A percentile compares a stretch with the other conserved stretches of the same genome.
Conservation (phyloP, 2,329 filamentous ascomycete species). For the Thelonectria olida region DNA sequence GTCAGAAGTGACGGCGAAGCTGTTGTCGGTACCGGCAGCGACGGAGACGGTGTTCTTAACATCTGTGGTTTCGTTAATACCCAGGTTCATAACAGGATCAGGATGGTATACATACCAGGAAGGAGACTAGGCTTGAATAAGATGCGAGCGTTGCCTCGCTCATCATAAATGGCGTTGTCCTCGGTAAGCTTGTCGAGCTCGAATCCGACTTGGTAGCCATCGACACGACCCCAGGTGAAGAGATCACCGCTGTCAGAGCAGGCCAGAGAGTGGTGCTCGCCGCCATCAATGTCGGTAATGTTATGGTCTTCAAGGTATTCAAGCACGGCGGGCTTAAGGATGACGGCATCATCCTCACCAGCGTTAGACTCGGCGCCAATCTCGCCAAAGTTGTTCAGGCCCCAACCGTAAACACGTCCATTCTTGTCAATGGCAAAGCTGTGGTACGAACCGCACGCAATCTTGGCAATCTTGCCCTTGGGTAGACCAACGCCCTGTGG, state of each 20-base stretch:
- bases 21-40: slow-evolving; percentile 76
- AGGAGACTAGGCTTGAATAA: slow-evolving; percentile 56
- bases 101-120: slow-evolving; percentile 52
- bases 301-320: slow-evolving; percentile 68
- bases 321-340: slow-evolving; percentile 77
- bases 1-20: slow-evolving; percentile 74
- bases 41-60: slow-evolving; percentile 64
- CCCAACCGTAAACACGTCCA: slow-evolving; percentile 82
- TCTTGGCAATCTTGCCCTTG: slow-evolving; percentile 66
- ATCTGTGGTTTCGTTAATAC: slow-evolving; percentile 38
- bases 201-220: slow-evolving; percentile 64
- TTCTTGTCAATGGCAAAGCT: slow-evolving; percentile 80
- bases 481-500: slow-evolving; percentile 66
- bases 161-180: slow-evolving; percentile 69
- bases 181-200: slow-evolving; percentile 58
- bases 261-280: slow-evolving; percentile 77
- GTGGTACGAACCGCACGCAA: slow-evolving; percentile 79
- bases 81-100: not conserved
- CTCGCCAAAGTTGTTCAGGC: slow-evolving; percentile 87
- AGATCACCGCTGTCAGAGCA: slow-evolving; percentile 66
- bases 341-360: slow-evolving; percentile 66
- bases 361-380: slow-evolving; percentile 71
- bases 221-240: slow-evolving; percentile 68
- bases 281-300: slow-evolving; percentile 76
- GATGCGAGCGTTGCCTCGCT: slow-evolving; percentile 71